Conservation (phyloP, 495 filamentous ascomycete species). For the Astrocystis sublimbata region DNA sequence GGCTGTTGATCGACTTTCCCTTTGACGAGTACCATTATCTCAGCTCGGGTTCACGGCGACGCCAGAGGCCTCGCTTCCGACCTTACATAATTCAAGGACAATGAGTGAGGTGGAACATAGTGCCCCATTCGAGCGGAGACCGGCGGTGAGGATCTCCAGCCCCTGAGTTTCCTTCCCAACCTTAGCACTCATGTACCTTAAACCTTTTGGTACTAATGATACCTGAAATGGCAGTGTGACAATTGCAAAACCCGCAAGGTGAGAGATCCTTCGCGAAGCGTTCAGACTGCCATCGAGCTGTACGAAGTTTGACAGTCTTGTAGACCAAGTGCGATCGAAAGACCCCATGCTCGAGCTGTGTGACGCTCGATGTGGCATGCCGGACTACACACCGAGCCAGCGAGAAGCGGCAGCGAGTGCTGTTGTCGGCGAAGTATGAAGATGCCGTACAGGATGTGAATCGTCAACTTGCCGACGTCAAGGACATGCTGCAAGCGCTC, state of each 20-base stretch:
- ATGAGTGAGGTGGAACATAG: conserved; percentile 22
- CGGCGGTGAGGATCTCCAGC: conserved; percentile 25
- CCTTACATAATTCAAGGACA: neutral
- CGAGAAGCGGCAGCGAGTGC: conserved; percentile 31
- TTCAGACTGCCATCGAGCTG: neutral
- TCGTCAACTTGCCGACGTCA: conserved; percentile 28
- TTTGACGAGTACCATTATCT: neutral
- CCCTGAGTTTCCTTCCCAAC: neutral
- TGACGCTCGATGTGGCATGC: conserved; percentile 27
- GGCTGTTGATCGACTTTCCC: neutral
- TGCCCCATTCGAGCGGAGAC: conserved; percentile 24
- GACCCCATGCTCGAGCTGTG: conserved; percentile 29
- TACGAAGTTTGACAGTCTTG: neutral
- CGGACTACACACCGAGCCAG: conserved; percentile 22
- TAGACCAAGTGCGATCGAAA: conserved; percentile 30
- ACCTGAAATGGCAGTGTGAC: conserved; percentile 23
- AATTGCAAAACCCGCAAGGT: conserved; percentile 31
- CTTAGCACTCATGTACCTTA: neutral
- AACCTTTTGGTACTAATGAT: no score
- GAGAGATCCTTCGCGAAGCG: neutral
- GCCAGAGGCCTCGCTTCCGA: neutral
- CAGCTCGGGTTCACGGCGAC: neutral
- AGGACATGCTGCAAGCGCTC: conserved; percentile 24
- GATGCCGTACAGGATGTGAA: conserved; percentile 30
- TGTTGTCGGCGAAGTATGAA: conserved; percentile 30